phyloP scores from a whole-genome alignment of 2,329 filamentous ascomycete genomes.

The Hymenoscyphus fraxineus region DNA sequence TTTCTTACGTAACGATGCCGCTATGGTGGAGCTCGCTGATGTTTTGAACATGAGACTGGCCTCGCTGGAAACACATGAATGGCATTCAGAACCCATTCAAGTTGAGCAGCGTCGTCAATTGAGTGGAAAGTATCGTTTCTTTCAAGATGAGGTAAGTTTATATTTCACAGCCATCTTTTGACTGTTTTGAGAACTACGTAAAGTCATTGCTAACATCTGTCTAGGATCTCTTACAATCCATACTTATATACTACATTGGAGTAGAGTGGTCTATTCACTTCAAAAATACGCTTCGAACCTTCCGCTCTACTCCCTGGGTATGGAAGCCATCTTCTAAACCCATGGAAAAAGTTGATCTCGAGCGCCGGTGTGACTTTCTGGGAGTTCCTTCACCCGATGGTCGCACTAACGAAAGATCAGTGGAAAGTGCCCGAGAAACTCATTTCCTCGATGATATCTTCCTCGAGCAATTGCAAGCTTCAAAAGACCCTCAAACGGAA shows the following conservation, averaged over 20 bases:
- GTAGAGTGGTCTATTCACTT: background rate
- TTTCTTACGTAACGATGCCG: slow-evolving; percentile 45
- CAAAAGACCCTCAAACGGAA: background rate
- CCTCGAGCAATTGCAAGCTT: background rate
- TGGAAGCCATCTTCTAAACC: background rate
- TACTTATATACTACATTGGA: background rate
- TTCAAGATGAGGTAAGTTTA: slow-evolving; percentile 51
- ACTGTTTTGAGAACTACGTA: background rate
- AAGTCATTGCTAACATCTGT: background rate
- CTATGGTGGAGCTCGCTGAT: slow-evolving; percentile 51
- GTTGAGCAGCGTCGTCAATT: slow-evolving; percentile 50
- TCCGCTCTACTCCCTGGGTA: background rate
- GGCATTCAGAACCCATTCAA: slow-evolving; percentile 38
- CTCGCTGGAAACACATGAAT: slow-evolving; percentile 35
- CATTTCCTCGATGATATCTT: background rate
- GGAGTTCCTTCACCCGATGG: background rate
- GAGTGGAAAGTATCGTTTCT: slow-evolving; percentile 56
- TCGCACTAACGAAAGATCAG: background rate
- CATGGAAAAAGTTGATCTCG: background rate
- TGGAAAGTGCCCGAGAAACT: background rate
- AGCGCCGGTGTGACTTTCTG: background rate
- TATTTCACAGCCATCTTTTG: slow-evolving; percentile 49
- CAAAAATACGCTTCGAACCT: background rate
- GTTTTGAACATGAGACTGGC: slow-evolving; percentile 54
- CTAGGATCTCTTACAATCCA: background rate